Base-by-base conservation (phyloP, 2,329 filamentous ascomycete species). In the Colletotrichum australisinense region DNA sequence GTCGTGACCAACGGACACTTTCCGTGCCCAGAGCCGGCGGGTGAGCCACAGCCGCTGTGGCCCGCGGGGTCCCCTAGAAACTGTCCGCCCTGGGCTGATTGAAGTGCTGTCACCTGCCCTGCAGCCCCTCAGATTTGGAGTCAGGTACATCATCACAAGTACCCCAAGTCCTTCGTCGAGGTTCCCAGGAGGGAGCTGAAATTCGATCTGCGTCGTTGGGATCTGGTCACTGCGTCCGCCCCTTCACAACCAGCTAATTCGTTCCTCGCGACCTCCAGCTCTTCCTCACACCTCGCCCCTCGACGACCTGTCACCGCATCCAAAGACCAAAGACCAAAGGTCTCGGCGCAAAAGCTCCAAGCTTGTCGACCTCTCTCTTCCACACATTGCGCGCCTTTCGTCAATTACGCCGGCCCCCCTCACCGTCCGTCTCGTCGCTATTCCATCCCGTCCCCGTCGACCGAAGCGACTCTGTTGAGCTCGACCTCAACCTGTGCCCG, bases 271-370 rank as follows among this genome's bases (percentile, higher is more conserved):
- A 58, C 53, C 53, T 66, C 38, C 38, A 42, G 38, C 38, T 42
- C 49, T 26, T 67, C 63, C 30, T 57, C 28, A 8, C 42, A 49
- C 19, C 42, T 49, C 69, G 28, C 69, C 58, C 59, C 69, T 72
- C 59, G 63, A 64, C 59, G 42, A 71, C 53, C 56, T 59, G 53
- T 26, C 46, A 28, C 53, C 55, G 46, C 26, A 42, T 16, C 26
- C 30, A 55, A 53, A 59, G 49, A 55, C 26, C 30, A 55, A 53
- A 35, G 49, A 55, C 26, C 30, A 55, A 53, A 59, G 49, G 63
- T 46, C 59, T 53, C 57, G 52, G 49, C 53, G 57, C 58, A 46
- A 63, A 30, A 24, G 12, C 19, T 59, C 35, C 16, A 28, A 55
- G 32, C 35, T 58, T 35, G 12, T 38, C 53, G 65, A 63, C 35